Percentiles rank a stretch among this genome's conserved stretches.
Conservation (phyloP, 352 stramenopile species). For the Globisporangium nunn region DNA sequence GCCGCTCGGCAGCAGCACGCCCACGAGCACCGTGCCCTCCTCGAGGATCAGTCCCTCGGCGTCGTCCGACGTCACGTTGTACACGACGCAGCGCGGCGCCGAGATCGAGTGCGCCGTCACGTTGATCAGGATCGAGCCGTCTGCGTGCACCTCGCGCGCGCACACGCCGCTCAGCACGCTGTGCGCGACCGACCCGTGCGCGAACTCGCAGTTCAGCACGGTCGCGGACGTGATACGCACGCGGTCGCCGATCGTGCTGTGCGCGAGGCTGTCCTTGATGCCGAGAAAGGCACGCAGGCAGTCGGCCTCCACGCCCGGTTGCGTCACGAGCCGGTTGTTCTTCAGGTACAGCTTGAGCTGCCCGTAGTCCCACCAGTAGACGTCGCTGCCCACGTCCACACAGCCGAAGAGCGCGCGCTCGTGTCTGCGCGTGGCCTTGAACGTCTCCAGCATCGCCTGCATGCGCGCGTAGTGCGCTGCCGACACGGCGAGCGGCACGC, state of each 20-base stretch:
- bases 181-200: constrained; percentile 51
- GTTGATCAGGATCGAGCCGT: constrained; percentile 97
- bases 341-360: constrained; percentile 97
- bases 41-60: constrained; percentile 87
- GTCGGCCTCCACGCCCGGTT: constrained; percentile 74
- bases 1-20: constrained; percentile 89
- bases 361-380: constrained; percentile 99
- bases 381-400: constrained; percentile 94
- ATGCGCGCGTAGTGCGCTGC: constrained; percentile 90
- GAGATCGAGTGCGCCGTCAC: constrained; percentile 94
- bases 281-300: constrained; percentile 74
- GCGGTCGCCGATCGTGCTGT: constrained; percentile 60
- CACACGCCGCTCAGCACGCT: constrained; percentile 90
- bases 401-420: constrained; percentile 93
- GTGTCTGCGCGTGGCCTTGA: constrained; percentile 56
- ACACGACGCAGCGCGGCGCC: constrained; percentile 93
- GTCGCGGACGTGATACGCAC: constrained; percentile 56
- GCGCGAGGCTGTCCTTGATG: constrained; percentile 71
- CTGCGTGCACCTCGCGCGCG: constrained; percentile 84
- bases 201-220: constrained; percentile 78
- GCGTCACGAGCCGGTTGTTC: constrained; percentile 94
- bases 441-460: constrained; percentile 84
- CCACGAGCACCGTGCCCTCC: constrained; percentile 91
- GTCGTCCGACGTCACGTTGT: constrained; percentile 95
- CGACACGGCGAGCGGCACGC: constrained; percentile 58